These are phyloP conservation scores for Taphrina populina DNA, from an alignment of 1,139 yeast species.

Conservation along the genomic window DNA sequence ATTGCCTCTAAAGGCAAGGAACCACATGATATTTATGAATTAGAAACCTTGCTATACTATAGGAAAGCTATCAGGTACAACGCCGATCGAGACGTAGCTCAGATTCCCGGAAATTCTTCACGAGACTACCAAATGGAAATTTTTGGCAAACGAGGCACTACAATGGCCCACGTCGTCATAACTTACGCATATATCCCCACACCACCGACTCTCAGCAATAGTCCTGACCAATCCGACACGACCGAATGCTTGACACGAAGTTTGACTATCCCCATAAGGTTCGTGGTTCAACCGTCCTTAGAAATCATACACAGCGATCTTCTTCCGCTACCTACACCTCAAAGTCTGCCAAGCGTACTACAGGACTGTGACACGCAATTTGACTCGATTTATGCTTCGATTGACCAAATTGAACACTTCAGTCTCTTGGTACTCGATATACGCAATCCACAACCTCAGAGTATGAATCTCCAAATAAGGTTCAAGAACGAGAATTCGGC, in stretches of 20 bases:
- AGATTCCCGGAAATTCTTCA: conserved; percentile 39
- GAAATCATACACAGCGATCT: conserved; percentile 75
- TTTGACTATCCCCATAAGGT: conserved; percentile 61
- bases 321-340: conserved; percentile 50
- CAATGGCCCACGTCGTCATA: conserved; percentile 61
- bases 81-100: conserved; percentile 32
- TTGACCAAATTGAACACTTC: conserved; percentile 51
- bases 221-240: too few relatives aligned
- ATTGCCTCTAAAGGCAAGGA: conserved; percentile 44
- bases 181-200: conserved; percentile 58
- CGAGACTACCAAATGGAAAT: conserved; percentile 57
- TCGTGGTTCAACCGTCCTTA: conserved; percentile 68
- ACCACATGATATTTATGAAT: conserved; percentile 67
- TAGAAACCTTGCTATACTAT: conserved; percentile 65
- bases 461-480: conserved; percentile 43
- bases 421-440: conserved; percentile 67
- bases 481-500: conserved; percentile 33
- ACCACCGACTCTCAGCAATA: conserved; percentile 1
- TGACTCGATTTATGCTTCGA: not conserved
- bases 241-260: conserved; percentile 52
- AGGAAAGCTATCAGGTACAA: conserved; percentile 55
- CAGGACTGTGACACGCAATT: conserved; percentile 1
- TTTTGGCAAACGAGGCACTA: conserved; percentile 72
- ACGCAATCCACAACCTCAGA: conserved; percentile 63
- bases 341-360: not conserved